Base-by-base conservation (phyloP, 2,329 filamentous ascomycete species). In the Ophiostoma sp. region DNA sequence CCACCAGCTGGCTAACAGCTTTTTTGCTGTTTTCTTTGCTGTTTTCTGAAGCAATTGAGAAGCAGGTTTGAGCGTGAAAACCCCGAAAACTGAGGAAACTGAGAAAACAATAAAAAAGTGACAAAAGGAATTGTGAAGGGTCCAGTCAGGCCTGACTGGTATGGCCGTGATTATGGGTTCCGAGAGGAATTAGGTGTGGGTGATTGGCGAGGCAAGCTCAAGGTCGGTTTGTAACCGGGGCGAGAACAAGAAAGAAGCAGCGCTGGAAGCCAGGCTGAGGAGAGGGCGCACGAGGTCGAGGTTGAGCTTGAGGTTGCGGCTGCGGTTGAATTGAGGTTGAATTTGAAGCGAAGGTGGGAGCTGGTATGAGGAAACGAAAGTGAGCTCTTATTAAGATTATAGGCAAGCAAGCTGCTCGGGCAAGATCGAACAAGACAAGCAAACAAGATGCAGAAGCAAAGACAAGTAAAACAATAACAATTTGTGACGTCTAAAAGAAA, bases 61-160 rank as follows among this genome's bases (percentile, higher is more conserved):
- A 48, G 44, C 3, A 27, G n/a, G 8, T 44, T 48, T 8, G 27
- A 31, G 10, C n/a, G n/a, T 13, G 52, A 27, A 57, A 23, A 57
- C n/a, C n/a, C n/a, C 11, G 54, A 20, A 7, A 23, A 13, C 27
- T 11, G 39, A 36, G 20, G 23, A 20, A 48, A 27, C 13, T 13
- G 10, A 33, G 57, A 62, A 62, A 62, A 31, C 27, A 31, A 31
- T 1, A 31, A 31, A 31, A 31, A 31, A 31, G 11, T 62, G 27
- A 27, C 8, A 27, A 27, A 27, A 13, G 27, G 5, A 11, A 35
- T 62, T 8, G 23, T 60, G 5, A 39, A 23, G 52, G n/a, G 39
- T 60, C 70, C 72, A 73, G 69, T 69, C 70, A 73, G 72, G 68
- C 69, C 70, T 72, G 71, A 71, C 72, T 67, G 69, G 68, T 60